Evolutionary conservation across 164 flowering plant species (phyloP), one percentile per base, ranked within the genome.

Genomic region (Magnolia sinica): DNA sequence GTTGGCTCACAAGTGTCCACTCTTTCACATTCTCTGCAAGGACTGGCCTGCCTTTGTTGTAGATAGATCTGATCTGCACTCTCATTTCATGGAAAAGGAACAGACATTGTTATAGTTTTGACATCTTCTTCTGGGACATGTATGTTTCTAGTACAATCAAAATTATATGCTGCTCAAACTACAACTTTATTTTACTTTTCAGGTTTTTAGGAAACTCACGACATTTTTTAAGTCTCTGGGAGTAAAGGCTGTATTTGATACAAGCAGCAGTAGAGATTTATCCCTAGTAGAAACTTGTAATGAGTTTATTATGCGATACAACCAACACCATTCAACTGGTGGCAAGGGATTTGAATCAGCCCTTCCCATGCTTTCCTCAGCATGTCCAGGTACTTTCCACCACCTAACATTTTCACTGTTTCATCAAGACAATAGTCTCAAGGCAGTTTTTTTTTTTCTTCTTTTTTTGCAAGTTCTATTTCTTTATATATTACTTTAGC

Each of bases 191-290:
- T 72, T 16, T 37, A n/a, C 37, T 7, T 24, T 69, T 37, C 86
- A 94, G 98, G 97, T 90, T 71, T 87, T 90, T 74, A 82, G 77
- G 81, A 96, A 91, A 81, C 93, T 96, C 27, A 88, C 98, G 4
- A 89, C 93, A 13, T 87, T 94, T 50, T 89, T 96, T 37, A 96
- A 94, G 86, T 91, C 98, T 3, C 72, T 96, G 84, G 99, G 99
- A n/a, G 98, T 91, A 24, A 94, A 90, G 84, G 92, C 96, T 50
- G 72, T 96, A 73, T 94, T 89, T 85, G 99, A 96, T 81, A 94
- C 95, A 20, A 92, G 97, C 81, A 88, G 91, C 87, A 96, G 99
- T 80, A 85, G 97, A 83, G 99, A 96, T 78, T 73, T 96, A 37
- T 66, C 93, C 2, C 91, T 96, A 45, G 81, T 93, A 73, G 98